Evolutionary conservation across 495 filamentous ascomycete genomes (phyloP), one percentile per base, ranked within the genome.

Genomic region (Jackrogersella minutella): DNA sequence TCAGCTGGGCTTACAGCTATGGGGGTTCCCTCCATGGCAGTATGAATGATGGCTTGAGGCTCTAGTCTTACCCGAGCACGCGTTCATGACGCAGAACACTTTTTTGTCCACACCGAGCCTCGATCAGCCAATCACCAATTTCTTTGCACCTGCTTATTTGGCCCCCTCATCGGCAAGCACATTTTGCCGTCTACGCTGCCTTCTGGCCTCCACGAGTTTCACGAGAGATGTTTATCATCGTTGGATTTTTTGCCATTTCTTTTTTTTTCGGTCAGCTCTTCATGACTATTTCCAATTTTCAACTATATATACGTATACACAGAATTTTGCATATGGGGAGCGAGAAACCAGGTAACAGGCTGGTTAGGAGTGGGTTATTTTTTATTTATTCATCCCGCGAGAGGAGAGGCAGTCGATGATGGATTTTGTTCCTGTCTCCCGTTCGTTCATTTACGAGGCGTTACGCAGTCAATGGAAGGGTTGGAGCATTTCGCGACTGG

Each of bases 361-460:
- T 69, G 60, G 60, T 64, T 13, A 37, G 66, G 66, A 56, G 66
- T 61, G 56, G 66, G 43, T 58, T 63, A 7, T 21, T 63, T 64
- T 47, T 61, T 52, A 31, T 64, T 16, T 50, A 3, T 54, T 54
- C 9, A 39, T 47, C 40, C 39, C 30, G 26, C 46, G 44, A 34
- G 55, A 31, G 51, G 47, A 41, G 40, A 58, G 54, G 53, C 26
- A 58, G 43, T 39, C 13, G 24, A 58, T 57, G 36, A 58, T 40
- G 24, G 31, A 21, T 68, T 44, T 46, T 56, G 10, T 36, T 46
- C 26, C 33, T 54, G 17, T 34, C 59, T 21, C 55, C 53, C 66
- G 54, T 69, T 52, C 66, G 51, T 69, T 64, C 66, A 64, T 69
- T 64, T 64, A 64, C 51, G 56, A 64, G 66, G 66, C 61, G 66